Percentiles rank a stretch among this genome's conserved stretches.
Evolutionary conservation across 202 grass and related monocot genomes (phyloP).

Genomic region (Tripidium arundinaceum): DNA sequence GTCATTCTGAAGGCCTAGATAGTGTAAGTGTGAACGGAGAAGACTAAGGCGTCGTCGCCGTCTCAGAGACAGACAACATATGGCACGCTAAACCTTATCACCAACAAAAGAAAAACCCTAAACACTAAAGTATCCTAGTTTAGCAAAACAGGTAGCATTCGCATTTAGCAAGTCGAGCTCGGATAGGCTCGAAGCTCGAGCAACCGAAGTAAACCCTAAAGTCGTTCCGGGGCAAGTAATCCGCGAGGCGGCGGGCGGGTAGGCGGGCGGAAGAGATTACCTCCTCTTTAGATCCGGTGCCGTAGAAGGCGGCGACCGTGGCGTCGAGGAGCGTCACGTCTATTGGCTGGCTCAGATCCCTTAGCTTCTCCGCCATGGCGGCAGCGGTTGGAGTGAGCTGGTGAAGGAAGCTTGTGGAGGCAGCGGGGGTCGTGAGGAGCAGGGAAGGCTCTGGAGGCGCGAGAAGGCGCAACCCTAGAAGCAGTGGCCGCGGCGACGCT

Average conservation of each 20-base stretch:
- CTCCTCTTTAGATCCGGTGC: constrained; percentile 99
- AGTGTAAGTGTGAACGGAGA: background rate
- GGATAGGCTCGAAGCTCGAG: background rate
- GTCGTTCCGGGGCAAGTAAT: background rate
- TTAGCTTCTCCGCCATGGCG: constrained; percentile 84
- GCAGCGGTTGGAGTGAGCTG: constrained; percentile 10
- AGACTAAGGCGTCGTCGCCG: background rate
- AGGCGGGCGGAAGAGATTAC: constrained; percentile 31
- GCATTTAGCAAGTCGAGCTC: background rate
- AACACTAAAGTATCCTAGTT: background rate
- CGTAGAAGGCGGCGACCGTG: constrained; percentile 97
- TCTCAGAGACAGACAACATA: background rate
- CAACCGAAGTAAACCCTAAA: constrained; percentile 36
- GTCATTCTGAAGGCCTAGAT: background rate
- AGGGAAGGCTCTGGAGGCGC: background rate
- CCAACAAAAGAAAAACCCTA: background rate
- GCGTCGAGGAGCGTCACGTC: constrained; percentile 88
- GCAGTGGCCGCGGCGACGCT: background rate
- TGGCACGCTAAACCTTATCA: background rate
- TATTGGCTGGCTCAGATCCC: constrained; percentile 98
- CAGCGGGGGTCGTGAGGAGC: background rate
- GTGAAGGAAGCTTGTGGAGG: constrained; percentile 16
- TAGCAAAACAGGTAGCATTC: background rate
- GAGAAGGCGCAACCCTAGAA: constrained; percentile 28
- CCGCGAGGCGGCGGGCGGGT: background rate